Conservation (phyloP, 2,329 filamentous ascomycete genomes). For the Dendryphion nanum region DNA sequence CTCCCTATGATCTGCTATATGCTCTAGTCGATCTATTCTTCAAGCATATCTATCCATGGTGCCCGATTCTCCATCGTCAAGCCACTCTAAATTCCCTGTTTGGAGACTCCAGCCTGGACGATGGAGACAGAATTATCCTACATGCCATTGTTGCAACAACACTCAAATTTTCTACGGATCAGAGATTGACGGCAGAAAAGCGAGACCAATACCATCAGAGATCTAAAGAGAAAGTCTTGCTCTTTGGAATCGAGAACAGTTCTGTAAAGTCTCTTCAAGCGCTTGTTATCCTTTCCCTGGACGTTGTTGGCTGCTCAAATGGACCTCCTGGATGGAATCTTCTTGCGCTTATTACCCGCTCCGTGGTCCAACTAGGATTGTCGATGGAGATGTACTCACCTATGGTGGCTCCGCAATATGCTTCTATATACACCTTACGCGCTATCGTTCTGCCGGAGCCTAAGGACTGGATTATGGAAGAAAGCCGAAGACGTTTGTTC, state of each 20-base stretch:
- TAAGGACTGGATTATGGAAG: slow-evolving; percentile 84
- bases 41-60: slow-evolving; percentile 67
- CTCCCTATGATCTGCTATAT: slow-evolving; percentile 60
- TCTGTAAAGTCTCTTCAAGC: slow-evolving; percentile 87
- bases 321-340: slow-evolving; percentile 92
- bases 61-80: slow-evolving; percentile 83
- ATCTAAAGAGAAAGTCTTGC: slow-evolving; percentile 80
- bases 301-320: slow-evolving; percentile 82
- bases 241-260: slow-evolving; percentile 86
- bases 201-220: slow-evolving; percentile 73
- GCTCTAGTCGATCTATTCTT: slow-evolving; percentile 62
- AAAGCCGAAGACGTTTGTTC: slow-evolving; percentile 78
- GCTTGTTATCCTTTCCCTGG: slow-evolving; percentile 79
- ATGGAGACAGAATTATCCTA: slow-evolving; percentile 77
- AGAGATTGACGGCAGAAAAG: slow-evolving; percentile 69
- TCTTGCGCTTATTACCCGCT: slow-evolving; percentile 82
- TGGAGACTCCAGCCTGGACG: slow-evolving; percentile 67
- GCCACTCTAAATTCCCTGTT: slow-evolving; percentile 81
- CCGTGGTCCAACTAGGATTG: slow-evolving; percentile 82
- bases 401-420: slow-evolving; percentile 72
- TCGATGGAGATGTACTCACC: slow-evolving; percentile 80
- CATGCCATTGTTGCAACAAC: slow-evolving; percentile 90
- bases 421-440: slow-evolving; percentile 84
- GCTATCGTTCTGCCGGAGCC: slow-evolving; percentile 83
- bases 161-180: slow-evolving; percentile 77